Base-by-base conservation (phyloP, 192 early-diverging fungal species). In the Jimgerdemannia flammicorona region DNA sequence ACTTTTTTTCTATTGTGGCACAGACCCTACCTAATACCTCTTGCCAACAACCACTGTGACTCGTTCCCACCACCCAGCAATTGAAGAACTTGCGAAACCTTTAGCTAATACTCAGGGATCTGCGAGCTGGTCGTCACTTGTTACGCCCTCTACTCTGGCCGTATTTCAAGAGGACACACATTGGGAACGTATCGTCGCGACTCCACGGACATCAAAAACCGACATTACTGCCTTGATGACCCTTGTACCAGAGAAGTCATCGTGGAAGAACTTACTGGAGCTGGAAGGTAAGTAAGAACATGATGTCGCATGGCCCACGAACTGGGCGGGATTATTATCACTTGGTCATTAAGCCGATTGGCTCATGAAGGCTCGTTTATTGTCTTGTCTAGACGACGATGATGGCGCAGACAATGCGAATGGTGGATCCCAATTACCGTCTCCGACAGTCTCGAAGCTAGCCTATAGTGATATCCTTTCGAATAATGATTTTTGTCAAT, bases 81-180 rank as follows among this genome's bases (percentile, higher is more conserved):
- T 79, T 78, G 6, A 77, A 66, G 14, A 75, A 64, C 40, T 40
- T 66, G 74, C 75, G 8, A 74, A 78, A 67, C 74, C 81, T 42
- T 40, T 78, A 19, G 19, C 75, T 64, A 66, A 43, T 40, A 43
- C 59, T 42, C 54, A 81, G 42, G 74, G 43, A 40, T 43, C 74
- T 7, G 7, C 64, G 20, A 72, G 59, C 19, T 82, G 81, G 81
- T 70, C 84, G 72, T 79, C 77, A 73, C 83, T 87, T 40, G 77
- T 87, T 54, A 80, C 80, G 43, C 79, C 86, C 64, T 76, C 77
- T 20, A 85, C 83, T 64, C 66, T 87, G 4, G 73, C 82, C 3
- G 69, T 87, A 6, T 85, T 87, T 72, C 84, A 82, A 70, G 86
- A 85, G 70, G 83, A 85, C 41, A 74, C 77, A 14, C 76, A 81